Evolutionary conservation across 495 filamentous ascomycete genomes (phyloP), one percentile per base, ranked within the genome.

Genomic region (Trichoderma gamsii): DNA sequence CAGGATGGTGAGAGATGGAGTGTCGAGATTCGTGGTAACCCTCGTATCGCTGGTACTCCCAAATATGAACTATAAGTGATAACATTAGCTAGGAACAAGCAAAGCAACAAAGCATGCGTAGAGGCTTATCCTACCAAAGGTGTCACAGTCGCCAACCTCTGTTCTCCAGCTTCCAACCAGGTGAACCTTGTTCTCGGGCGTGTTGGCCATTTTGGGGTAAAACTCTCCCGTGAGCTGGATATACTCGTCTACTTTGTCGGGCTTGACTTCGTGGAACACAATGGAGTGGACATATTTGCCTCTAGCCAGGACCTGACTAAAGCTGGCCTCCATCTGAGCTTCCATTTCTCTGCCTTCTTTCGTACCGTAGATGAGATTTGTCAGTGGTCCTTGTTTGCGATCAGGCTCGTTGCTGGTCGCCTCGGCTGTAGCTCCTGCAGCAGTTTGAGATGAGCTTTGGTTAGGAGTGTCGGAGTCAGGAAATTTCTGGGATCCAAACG

Each of bases 281-380:
- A 99, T 97, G 65, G 91, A 93, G 75, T 99, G 95, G 67, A 99
- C 94, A 76, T 99, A 99, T 80, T 99, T 99, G 67, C 95, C 95
- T 70, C 95, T 86, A 13, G 96, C 96, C 41, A 99, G 82, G 38
- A 97, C 91, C 78, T 97, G 91, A 38, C 88, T 92, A 80, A 97
- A 99, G 72, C 90, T 93, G 63, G 92, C 87, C 82, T 98, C 92
- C 73, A 99, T 93, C 79, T 97, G 93, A 66, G 89, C 87, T 70
- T 99, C 96, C 79, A 97, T 84, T 77, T 95, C 88, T 70, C 92
- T 86, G 5, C 94, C 96, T 75, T 97, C 93, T 74, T 93, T 90
- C 13, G 96, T 97, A 71, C 95, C 95, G 78, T 99, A 98, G 76
- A 99, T 95, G 64, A 99, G 84, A 64, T 87, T 90, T 29, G 79